A percentile compares a stretch with the other conserved stretches of the same genome.
phyloP scores from a whole-genome alignment of 371 early-diverging fungal genomes.

The Polyrhizophydium stewartii region DNA sequence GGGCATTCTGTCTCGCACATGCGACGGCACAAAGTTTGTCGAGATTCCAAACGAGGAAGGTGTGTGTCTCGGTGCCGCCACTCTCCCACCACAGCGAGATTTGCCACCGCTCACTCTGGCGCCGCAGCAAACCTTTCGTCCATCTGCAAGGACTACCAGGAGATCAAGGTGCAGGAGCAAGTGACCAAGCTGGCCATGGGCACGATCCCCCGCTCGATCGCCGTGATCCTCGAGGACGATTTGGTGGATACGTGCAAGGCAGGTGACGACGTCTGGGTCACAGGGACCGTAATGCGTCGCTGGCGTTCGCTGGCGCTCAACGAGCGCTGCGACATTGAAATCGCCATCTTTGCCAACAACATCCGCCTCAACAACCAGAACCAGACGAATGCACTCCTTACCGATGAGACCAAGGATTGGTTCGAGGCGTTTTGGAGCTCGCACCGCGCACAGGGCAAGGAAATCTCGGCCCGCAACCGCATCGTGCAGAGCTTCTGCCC shows the following conservation, averaged over 20 bases:
- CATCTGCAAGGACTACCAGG: constrained; percentile 63
- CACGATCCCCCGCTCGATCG: constrained; percentile 62
- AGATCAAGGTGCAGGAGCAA: constrained; percentile 61
- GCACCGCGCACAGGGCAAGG: neutral
- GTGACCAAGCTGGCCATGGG: constrained; percentile 58
- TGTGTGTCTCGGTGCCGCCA: no score
- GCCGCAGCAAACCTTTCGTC: constrained; percentile 24
- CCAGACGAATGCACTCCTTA: constrained; percentile 28
- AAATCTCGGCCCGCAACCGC: constrained; percentile 37
- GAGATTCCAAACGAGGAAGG: constrained; percentile 12
- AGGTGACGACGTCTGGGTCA: constrained; percentile 61
- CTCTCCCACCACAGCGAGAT: no score
- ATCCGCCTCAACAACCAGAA: constrained; percentile 51
- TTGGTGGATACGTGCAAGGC: constrained; percentile 62
- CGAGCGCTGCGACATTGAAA: constrained; percentile 55
- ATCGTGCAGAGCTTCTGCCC: constrained; percentile 60
- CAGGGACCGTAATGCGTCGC: constrained; percentile 40
- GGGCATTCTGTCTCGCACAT: neutral
- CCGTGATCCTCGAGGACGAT: constrained; percentile 61
- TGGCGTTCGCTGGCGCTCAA: constrained; percentile 40
- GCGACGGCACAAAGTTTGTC: constrained; percentile 30
- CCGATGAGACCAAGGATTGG: constrained; percentile 44
- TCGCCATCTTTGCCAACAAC: constrained; percentile 55
- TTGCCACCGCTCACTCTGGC: no score
- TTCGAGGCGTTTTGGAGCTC: constrained; percentile 54